These are phyloP conservation scores for Zygotorulaspora chibaensis DNA, from an alignment of 805 yeast genomes.

Conservation along the genomic window DNA sequence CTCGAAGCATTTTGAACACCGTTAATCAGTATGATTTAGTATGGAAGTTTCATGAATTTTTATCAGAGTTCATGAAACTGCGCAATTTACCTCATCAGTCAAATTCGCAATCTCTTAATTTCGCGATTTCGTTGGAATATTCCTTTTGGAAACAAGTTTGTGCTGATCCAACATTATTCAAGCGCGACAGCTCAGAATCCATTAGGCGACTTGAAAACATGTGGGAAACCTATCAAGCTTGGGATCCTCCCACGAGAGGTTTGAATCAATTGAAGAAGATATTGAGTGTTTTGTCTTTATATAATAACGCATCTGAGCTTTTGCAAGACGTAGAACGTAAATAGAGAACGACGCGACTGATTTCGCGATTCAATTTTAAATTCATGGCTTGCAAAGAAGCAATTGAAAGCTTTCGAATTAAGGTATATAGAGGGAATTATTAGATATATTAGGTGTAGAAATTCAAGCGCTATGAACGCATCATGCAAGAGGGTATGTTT, in stretches of 20 bases:
- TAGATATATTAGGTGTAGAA: no score
- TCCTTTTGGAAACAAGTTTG: constrained; percentile 13
- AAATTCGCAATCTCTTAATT: constrained; percentile 11
- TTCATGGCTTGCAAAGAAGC: no score
- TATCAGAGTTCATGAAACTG: constrained; percentile 34
- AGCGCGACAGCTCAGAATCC: constrained; percentile 24
- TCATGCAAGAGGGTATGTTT: constrained; percentile 14
- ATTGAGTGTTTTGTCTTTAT: constrained; percentile 30
- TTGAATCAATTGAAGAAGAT: constrained; percentile 28
- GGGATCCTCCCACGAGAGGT: constrained; percentile 36
- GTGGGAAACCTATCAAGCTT: constrained; percentile 29
- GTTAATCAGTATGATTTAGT: constrained; percentile 39
- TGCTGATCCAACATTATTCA: constrained; percentile 13
- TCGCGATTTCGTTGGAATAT: constrained; percentile 17
- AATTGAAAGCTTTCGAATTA: no score
- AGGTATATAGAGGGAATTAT: no score
- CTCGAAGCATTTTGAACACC: constrained; percentile 28
- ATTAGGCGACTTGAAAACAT: constrained; percentile 20
- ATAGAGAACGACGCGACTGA: constrained; percentile 6
- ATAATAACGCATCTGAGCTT: constrained; percentile 21
- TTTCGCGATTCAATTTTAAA: background rate
- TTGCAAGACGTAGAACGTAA: constrained; percentile 21
- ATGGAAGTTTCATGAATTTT: constrained; percentile 41
- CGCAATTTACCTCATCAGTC: constrained; percentile 32
- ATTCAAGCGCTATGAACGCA: background rate